phyloP scores from a whole-genome alignment of 306 rosid species.

The Prunus mongolica region DNA sequence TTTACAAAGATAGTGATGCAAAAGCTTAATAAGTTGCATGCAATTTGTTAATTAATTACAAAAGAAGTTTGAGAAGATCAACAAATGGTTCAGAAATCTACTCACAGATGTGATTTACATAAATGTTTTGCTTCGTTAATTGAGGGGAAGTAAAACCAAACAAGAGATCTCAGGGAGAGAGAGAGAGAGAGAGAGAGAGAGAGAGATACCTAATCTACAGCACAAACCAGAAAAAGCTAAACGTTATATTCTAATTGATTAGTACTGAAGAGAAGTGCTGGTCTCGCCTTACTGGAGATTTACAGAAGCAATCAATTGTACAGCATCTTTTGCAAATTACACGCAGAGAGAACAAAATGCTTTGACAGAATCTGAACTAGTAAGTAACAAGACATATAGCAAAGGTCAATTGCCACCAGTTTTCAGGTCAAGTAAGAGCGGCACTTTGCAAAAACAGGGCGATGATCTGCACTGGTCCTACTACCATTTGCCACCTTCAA shows the following conservation, averaged over 20 bases:
- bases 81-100: not conserved
- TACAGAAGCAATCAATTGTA: not conserved
- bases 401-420: not conserved
- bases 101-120: not conserved
- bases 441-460: not conserved
- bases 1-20: not conserved
- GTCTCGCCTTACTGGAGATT: not conserved
- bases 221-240: not conserved
- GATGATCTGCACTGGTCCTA: not conserved
- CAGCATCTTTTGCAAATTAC: not conserved
- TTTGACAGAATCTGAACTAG: not conserved
- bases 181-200: slow-evolving; percentile 1
- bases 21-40: slow-evolving; percentile 11
- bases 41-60: slow-evolving; percentile 12
- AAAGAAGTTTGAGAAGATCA: slow-evolving; percentile 4
- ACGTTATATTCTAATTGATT: not conserved
- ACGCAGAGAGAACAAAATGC: not conserved
- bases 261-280: not conserved
- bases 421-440: not conserved
- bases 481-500: not conserved
- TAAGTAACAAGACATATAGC: not conserved
- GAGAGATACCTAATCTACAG: not conserved
- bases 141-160: not conserved
- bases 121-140: not conserved
- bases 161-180: not conserved